These are phyloP conservation scores for Nissolia schottii DNA, from an alignment of 306 rosid species.

Conservation along the genomic window DNA sequence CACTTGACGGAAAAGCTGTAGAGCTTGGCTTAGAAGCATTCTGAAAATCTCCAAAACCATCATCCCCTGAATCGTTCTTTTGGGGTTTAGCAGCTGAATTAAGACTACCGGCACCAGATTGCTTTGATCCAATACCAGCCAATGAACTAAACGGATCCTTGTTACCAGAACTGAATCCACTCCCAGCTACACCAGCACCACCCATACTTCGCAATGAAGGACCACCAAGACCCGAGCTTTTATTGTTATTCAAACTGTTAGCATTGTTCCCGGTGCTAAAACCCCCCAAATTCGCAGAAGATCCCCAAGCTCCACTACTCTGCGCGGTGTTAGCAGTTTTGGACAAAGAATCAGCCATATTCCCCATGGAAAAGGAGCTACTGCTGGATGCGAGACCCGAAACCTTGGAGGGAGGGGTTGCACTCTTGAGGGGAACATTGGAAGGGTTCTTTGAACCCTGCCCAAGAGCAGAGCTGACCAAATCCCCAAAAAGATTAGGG, in stretches of 20 bases:
- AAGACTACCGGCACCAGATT: conserved; percentile 43
- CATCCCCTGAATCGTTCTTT: conserved; percentile 29
- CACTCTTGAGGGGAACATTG: conserved; percentile 67
- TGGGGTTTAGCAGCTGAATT: conserved; percentile 47
- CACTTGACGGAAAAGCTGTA: conserved; percentile 36
- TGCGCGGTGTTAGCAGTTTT: conserved; percentile 32
- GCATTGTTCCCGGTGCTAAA: conserved; percentile 4
- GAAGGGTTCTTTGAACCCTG: conserved; percentile 37
- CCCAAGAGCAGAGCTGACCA: conserved; percentile 77
- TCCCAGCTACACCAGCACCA: conserved; percentile 21
- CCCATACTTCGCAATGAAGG: conserved; percentile 39
- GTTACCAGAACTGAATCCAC: conserved; percentile 42
- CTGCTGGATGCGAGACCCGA: conserved; percentile 25
- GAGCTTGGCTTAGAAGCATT: conserved; percentile 61
- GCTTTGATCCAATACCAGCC: conserved; percentile 68
- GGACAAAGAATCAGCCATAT: conserved; percentile 64
- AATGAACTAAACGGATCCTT: conserved; percentile 87
- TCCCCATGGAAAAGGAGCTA: conserved; percentile 67
- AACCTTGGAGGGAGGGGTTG: conserved; percentile 32
- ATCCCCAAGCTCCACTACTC: conserved; percentile 46
- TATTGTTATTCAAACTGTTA: conserved; percentile 30
- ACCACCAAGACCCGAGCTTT: conserved; percentile 54
- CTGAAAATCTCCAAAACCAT: conserved; percentile 79
- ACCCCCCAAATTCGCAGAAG: conserved; percentile 32
- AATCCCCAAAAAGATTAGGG: conserved; percentile 90